Percentiles rank a stretch among this genome's conserved stretches.
Evolutionary conservation across 352 stramenopile genomes (phyloP).

Genomic region (Pythium guiyangense): DNA sequence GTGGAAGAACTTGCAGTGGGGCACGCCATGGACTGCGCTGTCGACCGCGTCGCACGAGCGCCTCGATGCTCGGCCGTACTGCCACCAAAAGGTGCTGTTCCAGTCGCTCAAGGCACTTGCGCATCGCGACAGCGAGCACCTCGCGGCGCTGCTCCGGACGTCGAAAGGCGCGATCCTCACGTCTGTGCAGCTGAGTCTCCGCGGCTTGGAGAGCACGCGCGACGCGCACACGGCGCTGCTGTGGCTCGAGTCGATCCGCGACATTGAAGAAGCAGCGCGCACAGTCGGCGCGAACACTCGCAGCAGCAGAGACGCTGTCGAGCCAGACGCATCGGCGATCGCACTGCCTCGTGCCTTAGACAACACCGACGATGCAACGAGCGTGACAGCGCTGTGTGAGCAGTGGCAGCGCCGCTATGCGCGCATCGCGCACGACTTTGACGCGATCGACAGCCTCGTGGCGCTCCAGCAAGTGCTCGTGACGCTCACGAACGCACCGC

Average conservation of each 20-base stretch:
- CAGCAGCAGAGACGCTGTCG: not conserved
- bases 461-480: slow-evolving; percentile 59
- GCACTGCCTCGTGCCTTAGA: not conserved
- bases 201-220: slow-evolving; percentile 62
- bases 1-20: slow-evolving; percentile 81
- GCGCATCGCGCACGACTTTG: slow-evolving; percentile 50
- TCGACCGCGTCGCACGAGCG: not conserved
- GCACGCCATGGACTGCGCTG: slow-evolving; percentile 24
- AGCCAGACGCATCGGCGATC: not conserved
- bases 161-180: slow-evolving; percentile 51
- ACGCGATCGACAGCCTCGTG: slow-evolving; percentile 52
- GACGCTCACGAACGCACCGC: slow-evolving; percentile 25
- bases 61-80: slow-evolving; percentile 17
- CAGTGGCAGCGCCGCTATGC: slow-evolving; percentile 36
- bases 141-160: slow-evolving; percentile 25
- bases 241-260: slow-evolving; percentile 49
- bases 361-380: not conserved
- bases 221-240: slow-evolving; percentile 53
- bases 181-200: slow-evolving; percentile 52
- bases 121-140: slow-evolving; percentile 37
- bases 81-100: slow-evolving; percentile 52
- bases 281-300: slow-evolving; percentile 6
- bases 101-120: slow-evolving; percentile 52
- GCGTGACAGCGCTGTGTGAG: slow-evolving; percentile 23
- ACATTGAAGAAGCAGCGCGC: slow-evolving; percentile 50